Conservation (phyloP, 2,329 filamentous ascomycete genomes). For the Verticillium longisporum region DNA sequence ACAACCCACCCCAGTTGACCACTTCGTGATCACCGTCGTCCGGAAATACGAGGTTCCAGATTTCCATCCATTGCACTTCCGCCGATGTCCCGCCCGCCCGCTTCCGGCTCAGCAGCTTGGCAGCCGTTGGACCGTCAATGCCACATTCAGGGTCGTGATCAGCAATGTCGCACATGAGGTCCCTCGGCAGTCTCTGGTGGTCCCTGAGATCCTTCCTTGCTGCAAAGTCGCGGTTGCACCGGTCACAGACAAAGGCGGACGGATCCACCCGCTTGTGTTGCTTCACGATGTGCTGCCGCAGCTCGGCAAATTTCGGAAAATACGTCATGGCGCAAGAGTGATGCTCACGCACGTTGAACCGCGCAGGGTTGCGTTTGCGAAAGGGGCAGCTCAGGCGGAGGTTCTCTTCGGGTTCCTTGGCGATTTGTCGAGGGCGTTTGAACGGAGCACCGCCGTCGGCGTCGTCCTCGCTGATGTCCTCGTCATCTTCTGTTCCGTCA, state of each 20-base stretch:
- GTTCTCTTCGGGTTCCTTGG: slow-evolving; percentile 26
- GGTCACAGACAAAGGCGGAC: slow-evolving; percentile 31
- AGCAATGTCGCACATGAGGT: slow-evolving; percentile 32
- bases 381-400: slow-evolving; percentile 35
- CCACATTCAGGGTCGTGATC: slow-evolving; percentile 32
- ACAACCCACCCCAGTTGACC: slow-evolving; percentile 19
- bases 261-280: slow-evolving; percentile 34
- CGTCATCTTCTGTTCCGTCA: slow-evolving; percentile 21
- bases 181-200: slow-evolving; percentile 30
- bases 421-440: slow-evolving; percentile 23
- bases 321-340: slow-evolving; percentile 36
- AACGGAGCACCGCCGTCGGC: slow-evolving; percentile 18
- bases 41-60: slow-evolving; percentile 34
- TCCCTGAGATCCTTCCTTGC: slow-evolving; percentile 30
- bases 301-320: slow-evolving; percentile 32
- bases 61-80: slow-evolving; percentile 31
- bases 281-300: slow-evolving; percentile 33
- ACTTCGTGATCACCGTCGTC: slow-evolving; percentile 29
- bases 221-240: slow-evolving; percentile 30
- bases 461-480: slow-evolving; percentile 25
- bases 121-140: slow-evolving; percentile 31
- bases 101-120: slow-evolving; percentile 31
- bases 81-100: slow-evolving; percentile 28
- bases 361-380: slow-evolving; percentile 34
- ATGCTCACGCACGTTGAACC: slow-evolving; percentile 39